Evolutionary conservation across 352 stramenopile genomes (phyloP), one percentile per base, ranked within the genome.

Genomic region (Globisporangium acanthophoron): DNA sequence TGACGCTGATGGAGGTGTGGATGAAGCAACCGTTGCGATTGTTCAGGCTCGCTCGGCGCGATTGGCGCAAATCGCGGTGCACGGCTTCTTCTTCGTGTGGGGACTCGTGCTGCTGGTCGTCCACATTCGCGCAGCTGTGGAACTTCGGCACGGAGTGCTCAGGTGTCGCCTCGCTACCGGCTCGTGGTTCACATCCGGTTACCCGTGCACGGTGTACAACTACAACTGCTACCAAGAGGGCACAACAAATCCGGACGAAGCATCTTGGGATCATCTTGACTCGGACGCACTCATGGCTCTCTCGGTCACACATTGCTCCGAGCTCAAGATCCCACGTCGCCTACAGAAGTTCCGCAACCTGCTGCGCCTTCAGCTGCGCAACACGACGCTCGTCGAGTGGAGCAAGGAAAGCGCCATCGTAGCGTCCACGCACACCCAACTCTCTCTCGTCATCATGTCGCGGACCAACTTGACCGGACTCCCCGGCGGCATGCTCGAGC

Each of bases 61-160:
- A 9, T 35, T 7, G 8, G 5, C 3, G 13, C 43, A 46, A n/a
- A n/a, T 47, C 4, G 24, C 18, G 1, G 39, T 63, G 41, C 67
- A 72, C 16, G 5, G 65, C 16, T 62, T 66, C 31, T 75, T 75
- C 51, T 31, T 65, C 29, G 50, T 40, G 13, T 71, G 64, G 67
- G 60, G 67, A 1, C 18, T 66, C 37, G 57, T 47, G 0, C 18
- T 75, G 0, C 43, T 72, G 5, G 52, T 13, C 1, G 45, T 70
- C 2, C 64, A 72, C 39, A 5, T 64, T 0, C 57, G 58, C 11
- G 58, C 64, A 11, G 1, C 33, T 49, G 16, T 50, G 21, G 6
- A 27, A 27, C 29, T 40, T 7, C 33, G 43, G 7, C 2, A 49
- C 6, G 11, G 20, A 8, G 57, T 57, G 15, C 1, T 27, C 5